Conservation (phyloP, 371 early-diverging fungal genomes). For the Rhizopus delemar region DNA sequence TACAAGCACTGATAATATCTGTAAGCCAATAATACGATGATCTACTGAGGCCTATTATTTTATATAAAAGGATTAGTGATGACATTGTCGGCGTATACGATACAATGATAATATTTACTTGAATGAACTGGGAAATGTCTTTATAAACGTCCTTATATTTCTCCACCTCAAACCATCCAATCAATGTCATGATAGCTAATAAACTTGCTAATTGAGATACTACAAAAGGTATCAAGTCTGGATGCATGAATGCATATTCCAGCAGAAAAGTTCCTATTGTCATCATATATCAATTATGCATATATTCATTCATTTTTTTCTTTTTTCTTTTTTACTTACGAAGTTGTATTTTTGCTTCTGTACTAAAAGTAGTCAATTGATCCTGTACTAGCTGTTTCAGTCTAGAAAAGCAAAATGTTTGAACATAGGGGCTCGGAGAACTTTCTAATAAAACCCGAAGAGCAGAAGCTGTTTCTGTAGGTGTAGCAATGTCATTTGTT, state of each 20-base stretch:
- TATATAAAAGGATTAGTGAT: not conserved
- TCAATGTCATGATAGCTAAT: constrained; percentile 74
- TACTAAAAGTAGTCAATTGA: constrained; percentile 68
- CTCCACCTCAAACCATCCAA: constrained; percentile 80
- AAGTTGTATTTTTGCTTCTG: constrained; percentile 64
- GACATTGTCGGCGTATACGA: too few species aligned
- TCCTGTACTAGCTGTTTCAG: constrained; percentile 69
- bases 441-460: constrained; percentile 72
- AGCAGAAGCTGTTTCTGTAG: constrained; percentile 70
- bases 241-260: constrained; percentile 67
- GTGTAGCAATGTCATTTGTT: constrained; percentile 42
- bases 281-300: constrained; percentile 1
- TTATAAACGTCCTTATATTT: constrained; percentile 68
- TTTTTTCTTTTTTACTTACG: constrained; percentile 45
- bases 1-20: constrained; percentile 60
- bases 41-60: constrained; percentile 48
- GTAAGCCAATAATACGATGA: constrained; percentile 67
- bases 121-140: constrained; percentile 68
- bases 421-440: constrained; percentile 71
- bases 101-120: constrained; percentile 41
- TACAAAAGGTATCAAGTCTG: constrained; percentile 69
- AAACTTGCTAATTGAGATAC: constrained; percentile 68
- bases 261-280: constrained; percentile 63
- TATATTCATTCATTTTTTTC: constrained; percentile 4
- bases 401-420: constrained; percentile 70